Evolutionary conservation across 2,329 filamentous ascomycete species (phyloP).

Genomic region (Pseudogymnoascus sp.): DNA sequence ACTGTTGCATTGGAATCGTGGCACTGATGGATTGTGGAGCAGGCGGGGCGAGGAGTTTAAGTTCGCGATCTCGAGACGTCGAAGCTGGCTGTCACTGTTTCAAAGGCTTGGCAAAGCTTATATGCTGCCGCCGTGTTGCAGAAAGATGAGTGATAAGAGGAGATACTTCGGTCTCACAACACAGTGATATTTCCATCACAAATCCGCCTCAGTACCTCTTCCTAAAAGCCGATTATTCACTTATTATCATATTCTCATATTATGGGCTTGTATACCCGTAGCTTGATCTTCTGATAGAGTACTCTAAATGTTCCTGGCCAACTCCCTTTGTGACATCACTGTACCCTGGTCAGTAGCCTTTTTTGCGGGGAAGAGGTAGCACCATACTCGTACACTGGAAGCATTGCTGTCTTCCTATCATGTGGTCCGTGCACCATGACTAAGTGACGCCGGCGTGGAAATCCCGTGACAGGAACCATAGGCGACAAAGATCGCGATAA

Average conservation of each 20-base stretch:
- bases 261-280: neutral
- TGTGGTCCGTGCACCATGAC: neutral
- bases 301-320: neutral
- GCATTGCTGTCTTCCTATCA: neutral
- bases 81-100: neutral
- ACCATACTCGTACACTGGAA: neutral
- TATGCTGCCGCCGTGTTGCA: neutral
- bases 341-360: neutral
- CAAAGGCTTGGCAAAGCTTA: neutral
- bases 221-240: neutral
- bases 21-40: neutral
- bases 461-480: neutral
- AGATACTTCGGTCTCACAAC: neutral
- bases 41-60: constrained; percentile 3
- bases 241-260: neutral
- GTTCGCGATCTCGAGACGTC: neutral
- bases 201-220: neutral
- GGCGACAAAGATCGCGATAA: constrained; percentile 5
- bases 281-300: neutral
- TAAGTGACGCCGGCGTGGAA: neutral
- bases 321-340: neutral
- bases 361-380: neutral
- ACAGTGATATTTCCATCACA: neutral
- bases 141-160: neutral
- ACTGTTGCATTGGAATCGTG: neutral